Conservation (phyloP, 176 grass and related monocot genomes). For the Lolium perenne region DNA sequence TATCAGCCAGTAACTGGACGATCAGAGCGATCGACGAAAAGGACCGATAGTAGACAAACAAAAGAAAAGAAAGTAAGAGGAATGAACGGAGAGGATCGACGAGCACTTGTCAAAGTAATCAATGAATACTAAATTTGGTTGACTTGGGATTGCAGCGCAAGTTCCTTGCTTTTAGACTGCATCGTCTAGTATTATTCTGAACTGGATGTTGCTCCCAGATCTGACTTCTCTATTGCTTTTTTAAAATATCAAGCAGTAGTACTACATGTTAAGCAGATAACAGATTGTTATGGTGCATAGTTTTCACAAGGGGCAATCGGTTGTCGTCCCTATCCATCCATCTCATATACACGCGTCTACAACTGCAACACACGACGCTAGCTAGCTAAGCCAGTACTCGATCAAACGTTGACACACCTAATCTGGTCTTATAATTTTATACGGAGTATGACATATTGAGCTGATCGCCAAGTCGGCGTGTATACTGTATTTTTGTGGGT, state of each 20-base stretch:
- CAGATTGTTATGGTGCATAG: not conserved
- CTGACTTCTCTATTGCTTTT: not conserved
- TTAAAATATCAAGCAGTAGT: not conserved
- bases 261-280: conserved; percentile 28
- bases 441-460: not conserved
- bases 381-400: conserved; percentile 23
- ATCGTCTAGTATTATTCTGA: not conserved
- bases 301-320: conserved; percentile 26
- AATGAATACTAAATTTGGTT: not conserved
- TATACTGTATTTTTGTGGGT: conserved; percentile 24
- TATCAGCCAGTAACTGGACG: not conserved
- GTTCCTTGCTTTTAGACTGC: conserved; percentile 39
- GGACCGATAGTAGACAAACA: not conserved
- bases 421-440: not conserved
- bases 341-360: conserved; percentile 25
- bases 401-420: conserved; percentile 40
- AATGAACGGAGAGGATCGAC: not conserved
- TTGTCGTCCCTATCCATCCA: conserved; percentile 61
- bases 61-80: not conserved
- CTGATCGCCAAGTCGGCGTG: not conserved
- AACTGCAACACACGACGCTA: not conserved
- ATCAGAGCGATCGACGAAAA: not conserved
- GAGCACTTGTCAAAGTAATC: conserved; percentile 31
- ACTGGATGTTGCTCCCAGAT: not conserved
- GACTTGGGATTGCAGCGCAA: conserved; percentile 32